Evolutionary conservation across 495 filamentous ascomycete genomes (phyloP).

Genomic region (Chaetomium tenue): DNA sequence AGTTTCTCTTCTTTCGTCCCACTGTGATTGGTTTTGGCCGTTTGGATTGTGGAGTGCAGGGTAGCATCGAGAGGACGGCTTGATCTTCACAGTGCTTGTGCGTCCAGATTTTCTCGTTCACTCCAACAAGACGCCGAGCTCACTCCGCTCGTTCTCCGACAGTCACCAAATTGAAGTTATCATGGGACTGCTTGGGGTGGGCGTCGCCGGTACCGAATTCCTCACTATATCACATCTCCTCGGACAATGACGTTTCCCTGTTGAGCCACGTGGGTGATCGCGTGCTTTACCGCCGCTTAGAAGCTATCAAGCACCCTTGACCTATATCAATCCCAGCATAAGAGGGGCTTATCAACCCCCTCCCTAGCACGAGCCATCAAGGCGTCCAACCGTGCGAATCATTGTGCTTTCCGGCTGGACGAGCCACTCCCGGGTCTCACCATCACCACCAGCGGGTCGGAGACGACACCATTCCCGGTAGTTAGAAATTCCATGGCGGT

Average conservation of each 20-base stretch:
- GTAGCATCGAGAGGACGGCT: background rate
- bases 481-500: no score
- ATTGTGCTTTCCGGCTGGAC: background rate
- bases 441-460: background rate
- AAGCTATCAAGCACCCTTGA: background rate
- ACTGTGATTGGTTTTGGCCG: conserved; percentile 17
- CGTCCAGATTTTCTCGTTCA: no score
- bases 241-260: no score
- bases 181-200: no score
- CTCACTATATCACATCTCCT: no score
- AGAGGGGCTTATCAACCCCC: background rate
- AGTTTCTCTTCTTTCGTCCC: background rate
- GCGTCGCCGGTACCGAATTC: no score
- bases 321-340: conserved; percentile 9
- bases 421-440: background rate
- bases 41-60: conserved; percentile 4
- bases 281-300: background rate
- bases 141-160: no score
- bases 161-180: no score
- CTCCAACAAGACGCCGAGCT: no score
- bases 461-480: background rate
- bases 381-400: conserved; percentile 1
- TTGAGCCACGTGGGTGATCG: background rate
- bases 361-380: background rate
- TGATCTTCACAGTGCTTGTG: background rate